phyloP scores from a whole-genome alignment of 2,329 filamentous ascomycete species.

The Trichoderma hamatum region DNA sequence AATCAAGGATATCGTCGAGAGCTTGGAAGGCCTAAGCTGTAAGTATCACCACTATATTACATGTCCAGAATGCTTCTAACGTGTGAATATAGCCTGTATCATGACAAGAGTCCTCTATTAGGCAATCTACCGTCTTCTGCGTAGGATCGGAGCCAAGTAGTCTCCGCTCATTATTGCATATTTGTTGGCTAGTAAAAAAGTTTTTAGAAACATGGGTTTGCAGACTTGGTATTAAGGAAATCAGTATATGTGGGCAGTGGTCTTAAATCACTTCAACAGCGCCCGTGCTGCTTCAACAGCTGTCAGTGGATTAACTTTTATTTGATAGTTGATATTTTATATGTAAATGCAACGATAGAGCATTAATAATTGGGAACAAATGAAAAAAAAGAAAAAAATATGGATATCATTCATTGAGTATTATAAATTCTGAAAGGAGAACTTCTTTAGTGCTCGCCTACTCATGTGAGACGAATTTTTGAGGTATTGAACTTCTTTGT shows the following conservation, averaged over 20 bases:
- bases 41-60: slow-evolving; percentile 44
- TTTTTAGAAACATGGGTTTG: background rate
- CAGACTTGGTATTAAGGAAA: background rate
- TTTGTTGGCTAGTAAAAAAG: background rate
- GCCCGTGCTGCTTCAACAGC: background rate
- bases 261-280: slow-evolving; percentile 19
- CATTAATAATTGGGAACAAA: background rate
- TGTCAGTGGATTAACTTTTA: background rate
- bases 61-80: slow-evolving; percentile 15
- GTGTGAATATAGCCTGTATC: slow-evolving; percentile 46
- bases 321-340: background rate
- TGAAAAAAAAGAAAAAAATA: background rate
- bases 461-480: background rate
- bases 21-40: slow-evolving; percentile 79
- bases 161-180: background rate
- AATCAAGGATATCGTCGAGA: slow-evolving; percentile 84
- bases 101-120: slow-evolving; percentile 54
- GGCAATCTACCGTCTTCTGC: background rate
- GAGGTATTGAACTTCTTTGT: background rate
- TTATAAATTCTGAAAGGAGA: background rate
- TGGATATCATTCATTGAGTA: background rate
- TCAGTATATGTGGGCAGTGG: slow-evolving; percentile 7
- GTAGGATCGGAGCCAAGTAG: background rate
- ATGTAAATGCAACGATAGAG: background rate
- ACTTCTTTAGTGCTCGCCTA: background rate